These are phyloP conservation scores for Ceratonia siliqua DNA, from an alignment of 306 rosid species.

Conservation along the genomic window DNA sequence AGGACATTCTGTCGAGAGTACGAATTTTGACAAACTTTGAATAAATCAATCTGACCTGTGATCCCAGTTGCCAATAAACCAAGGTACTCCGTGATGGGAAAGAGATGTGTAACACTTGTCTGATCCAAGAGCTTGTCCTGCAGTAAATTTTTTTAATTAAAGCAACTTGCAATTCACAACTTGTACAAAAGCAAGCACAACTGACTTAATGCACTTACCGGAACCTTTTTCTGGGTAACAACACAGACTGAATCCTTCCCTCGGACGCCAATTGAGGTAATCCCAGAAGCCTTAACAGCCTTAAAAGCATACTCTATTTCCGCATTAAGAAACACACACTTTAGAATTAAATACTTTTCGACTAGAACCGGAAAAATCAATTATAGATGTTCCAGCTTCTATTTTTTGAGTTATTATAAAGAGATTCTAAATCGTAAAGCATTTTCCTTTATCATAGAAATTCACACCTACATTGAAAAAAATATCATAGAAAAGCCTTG, in stretches of 20 bases:
- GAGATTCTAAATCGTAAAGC: not conserved
- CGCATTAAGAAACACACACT: conserved; percentile 35
- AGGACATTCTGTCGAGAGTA: not conserved
- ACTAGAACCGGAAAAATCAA: not conserved
- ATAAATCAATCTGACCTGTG: conserved; percentile 58
- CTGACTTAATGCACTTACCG: conserved; percentile 59
- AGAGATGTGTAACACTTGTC: conserved; percentile 91
- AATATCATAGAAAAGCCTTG: not conserved
- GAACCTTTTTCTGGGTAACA: conserved; percentile 98
- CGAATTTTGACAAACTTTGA: not conserved
- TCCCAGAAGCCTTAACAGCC: conserved; percentile 97
- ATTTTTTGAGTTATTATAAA: not conserved
- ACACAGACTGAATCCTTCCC: conserved; percentile 96
- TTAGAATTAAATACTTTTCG: conserved; percentile 1
- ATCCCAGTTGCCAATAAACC: conserved; percentile 98
- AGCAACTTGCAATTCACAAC: not conserved
- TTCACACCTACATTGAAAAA: not conserved
- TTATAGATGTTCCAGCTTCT: not conserved
- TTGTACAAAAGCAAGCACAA: not conserved
- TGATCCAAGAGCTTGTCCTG: conserved; percentile 99
- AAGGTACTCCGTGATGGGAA: conserved; percentile 86
- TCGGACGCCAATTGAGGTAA: conserved; percentile 88
- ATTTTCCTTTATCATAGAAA: not conserved
- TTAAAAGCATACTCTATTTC: conserved; percentile 90
- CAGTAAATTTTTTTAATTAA: conserved; percentile 29